Base-by-base conservation (phyloP, 148 eudicot species). In the Amaranthus palmeri region DNA sequence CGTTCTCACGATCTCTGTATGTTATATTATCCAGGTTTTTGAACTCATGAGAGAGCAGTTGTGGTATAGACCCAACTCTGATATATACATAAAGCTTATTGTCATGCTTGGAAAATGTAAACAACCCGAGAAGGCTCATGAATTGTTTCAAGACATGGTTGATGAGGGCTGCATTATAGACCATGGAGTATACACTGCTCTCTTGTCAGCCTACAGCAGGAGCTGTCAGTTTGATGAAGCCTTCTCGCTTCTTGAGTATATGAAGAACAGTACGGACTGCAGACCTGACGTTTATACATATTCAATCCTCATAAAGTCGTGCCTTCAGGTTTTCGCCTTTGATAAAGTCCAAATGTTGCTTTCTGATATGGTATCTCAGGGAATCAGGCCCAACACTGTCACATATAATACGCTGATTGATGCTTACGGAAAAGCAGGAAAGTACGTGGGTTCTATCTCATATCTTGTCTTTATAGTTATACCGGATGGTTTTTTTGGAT, bases 41-140 rank as follows among this genome's bases (percentile, higher is more conserved):
- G 98, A 90, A 73, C 84, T 93, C 59, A 75, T 93, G 53, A 89
- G 89, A 18, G 92, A 93, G 83, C 98, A 90, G 84, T 74, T 88
- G 15, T 93, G 96, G 96, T 93, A 93, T 86, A 83, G 77, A 80
- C 98, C 98, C 67, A 83, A 82, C 74, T 15, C 87, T 36, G 90
- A 86, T 68, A 83, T 88, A 54, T 93, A 88, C 80, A 81, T 93
- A 72, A 93, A 93, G 83, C 78, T 93, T 54, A 90, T 93, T 65
- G 92, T 87, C 72, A 90, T 93, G 95, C 96, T 93, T 71, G 98
- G 98, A 67, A 93, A 93, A 81, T 90, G 96, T 78, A 90, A 86
- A 85, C 90, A 90, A 83, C 95, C 98, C 6, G 85, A 87, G 73
- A 88, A 83, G 66, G 98, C 98, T 15, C 84, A 77, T 55, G 77